Evolutionary conservation across 176 grass and related monocot genomes (phyloP), one percentile per base, ranked within the genome.

Genomic region (Microstegium vimineum): DNA sequence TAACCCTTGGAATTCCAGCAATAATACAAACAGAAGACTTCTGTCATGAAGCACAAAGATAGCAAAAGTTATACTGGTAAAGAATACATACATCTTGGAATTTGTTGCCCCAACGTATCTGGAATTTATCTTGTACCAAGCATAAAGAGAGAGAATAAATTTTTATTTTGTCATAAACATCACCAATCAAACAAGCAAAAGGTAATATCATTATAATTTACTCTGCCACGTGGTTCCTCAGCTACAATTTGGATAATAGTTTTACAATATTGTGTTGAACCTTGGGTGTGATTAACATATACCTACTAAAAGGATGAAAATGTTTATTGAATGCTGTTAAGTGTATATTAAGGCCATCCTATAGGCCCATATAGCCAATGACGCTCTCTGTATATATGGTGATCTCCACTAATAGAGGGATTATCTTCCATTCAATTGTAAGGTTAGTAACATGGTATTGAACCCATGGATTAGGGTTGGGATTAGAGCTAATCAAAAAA

Each of bases 51-150:
- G 16, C 16, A 73, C 35, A 10, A 31, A 77, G 38, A 46, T 32
- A 28, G 57, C 41, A 73, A n/a, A 33, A 4, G 27, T 59, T 57
- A 59, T 26, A 73, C 54, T 83, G 12, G 38, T 78, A 37, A 62
- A 78, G 52, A 71, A 62, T 47, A 31, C 66, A 64, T 72, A 5
- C 38, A 71, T 62, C n/a, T 85, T 6, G 47, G 31, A 76, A 45
- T 46, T 18, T 46, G 49, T 73, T 47, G 25, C 1, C 63, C 33
- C 62, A 57, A 17, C 20, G 37, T 62, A 52, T 18, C 63, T 47
- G 62, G 1, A 59, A 59, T 84, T 68, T 59, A 69, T 46, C 20
- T 45, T 42, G 5, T 33, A 56, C 23, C 16, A 75, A 13, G 31
- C 81, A 66, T 28, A 75, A 20, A n/a, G 69, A 83, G 41, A 71